Evolutionary conservation across 2,329 filamentous ascomycete species (phyloP), one percentile per base, ranked within the genome.

Genomic region (Keithomyces neogunnii): DNA sequence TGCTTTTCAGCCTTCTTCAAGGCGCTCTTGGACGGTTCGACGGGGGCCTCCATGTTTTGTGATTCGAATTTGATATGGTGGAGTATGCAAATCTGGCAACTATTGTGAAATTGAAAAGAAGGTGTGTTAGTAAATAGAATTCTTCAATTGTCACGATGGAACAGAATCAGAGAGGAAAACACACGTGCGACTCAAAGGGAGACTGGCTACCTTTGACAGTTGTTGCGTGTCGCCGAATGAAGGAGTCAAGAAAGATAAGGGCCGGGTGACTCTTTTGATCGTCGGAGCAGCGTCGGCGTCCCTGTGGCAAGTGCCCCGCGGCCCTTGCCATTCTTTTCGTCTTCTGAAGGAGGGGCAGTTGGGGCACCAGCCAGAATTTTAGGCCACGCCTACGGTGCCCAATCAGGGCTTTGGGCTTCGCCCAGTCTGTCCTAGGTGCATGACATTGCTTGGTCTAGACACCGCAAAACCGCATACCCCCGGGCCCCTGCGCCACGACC

Each of bases 1-100:
- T 78, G 73, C 72, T 84, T 84, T 69, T 83, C 80, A 47, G 80
- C 80, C 73, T 83, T 84, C 68, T 84, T 84, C 63, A 78, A 66
- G 59, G 80, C 80, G 66, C 78, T 82, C 73, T 84, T 84, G 59
- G 80, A 83, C 54, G 59, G 66, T 53, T 68, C 63, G 56, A 60
- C 61, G 52, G 58, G 56, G 57, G 62, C 59, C 53, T 63, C 66
- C 60, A 67, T 68, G 57, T 45, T 10, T 40, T 36, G 49, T 38
- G 42, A 31, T 39, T 48, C 43, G 33, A 30, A 40, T 4, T 26
- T 28, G 40, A 9, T 19, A 29, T 26, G n/a, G 6, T 6, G 40
- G 10, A 26, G 38, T 19, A 39, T 11, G 40, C 13, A 31, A 30
- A 44, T 13, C 11, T 29, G 40, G 26, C 40, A 44, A 30, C 40